Percentiles rank a stretch among this genome's conserved stretches.
These are phyloP conservation scores for Polytrichum commune DNA, from an alignment of 225 moss, liverwort and hornwort species.

Conservation along the genomic window DNA sequence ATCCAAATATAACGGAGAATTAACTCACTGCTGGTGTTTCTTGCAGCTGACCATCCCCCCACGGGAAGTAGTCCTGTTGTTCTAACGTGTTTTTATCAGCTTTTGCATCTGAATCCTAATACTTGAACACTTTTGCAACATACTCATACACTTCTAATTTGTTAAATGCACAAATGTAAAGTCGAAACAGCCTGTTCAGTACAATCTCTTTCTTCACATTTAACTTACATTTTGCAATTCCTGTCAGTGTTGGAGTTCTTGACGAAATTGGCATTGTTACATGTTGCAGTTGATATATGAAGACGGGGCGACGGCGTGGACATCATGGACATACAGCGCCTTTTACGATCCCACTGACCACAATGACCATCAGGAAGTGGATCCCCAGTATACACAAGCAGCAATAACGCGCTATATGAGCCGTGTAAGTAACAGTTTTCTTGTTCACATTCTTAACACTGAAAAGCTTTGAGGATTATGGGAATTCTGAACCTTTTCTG, in stretches of 20 bases:
- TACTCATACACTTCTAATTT: neutral
- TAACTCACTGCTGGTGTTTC: too few relatives aligned
- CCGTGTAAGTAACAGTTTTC: slow-evolving; percentile 2
- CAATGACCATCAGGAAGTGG: slow-evolving; percentile 28
- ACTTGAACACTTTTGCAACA: neutral
- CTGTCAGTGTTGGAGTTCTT: neutral
- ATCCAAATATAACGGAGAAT: too few relatives aligned
- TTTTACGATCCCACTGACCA: slow-evolving; percentile 23
- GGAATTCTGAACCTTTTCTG: neutral
- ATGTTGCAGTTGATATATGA: slow-evolving; percentile 25
- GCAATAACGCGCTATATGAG: slow-evolving; percentile 31
- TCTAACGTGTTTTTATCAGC: neutral
- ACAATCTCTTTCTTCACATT: neutral
- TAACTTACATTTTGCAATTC: neutral
- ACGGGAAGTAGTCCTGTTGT: too few relatives aligned
- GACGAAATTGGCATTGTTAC: neutral
- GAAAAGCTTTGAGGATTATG: too few relatives aligned
- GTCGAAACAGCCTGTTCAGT: too few relatives aligned
- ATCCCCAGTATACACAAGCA: slow-evolving; percentile 23
- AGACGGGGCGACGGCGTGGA: slow-evolving; percentile 7
- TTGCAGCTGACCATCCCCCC: too few relatives aligned
- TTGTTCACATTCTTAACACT: neutral
- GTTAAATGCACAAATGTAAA: too few relatives aligned
- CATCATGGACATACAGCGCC: slow-evolving; percentile 24
- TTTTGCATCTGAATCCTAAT: neutral